Evolutionary conservation across 169 alveolate genomes (phyloP), one percentile per base, ranked within the genome.

Genomic region (Plasmodium fragile): DNA sequence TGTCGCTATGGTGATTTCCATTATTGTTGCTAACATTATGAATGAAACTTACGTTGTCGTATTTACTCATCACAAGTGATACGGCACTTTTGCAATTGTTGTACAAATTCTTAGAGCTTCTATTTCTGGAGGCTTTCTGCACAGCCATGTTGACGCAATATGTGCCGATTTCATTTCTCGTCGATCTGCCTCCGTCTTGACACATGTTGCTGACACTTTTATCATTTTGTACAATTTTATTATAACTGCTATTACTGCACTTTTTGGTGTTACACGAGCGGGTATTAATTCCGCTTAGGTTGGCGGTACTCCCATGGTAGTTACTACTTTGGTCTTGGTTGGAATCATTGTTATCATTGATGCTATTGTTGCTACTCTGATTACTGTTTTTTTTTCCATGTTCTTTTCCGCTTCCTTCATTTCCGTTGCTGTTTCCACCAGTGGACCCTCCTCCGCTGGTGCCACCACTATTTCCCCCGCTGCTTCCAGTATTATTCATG

Each of bases 401-500:
- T 25, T 43, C 34, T 11, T 65, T 80, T 45, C 49, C 34, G 18
- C 49, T 81, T 16, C 83, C 52, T 10, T 80, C 52, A 52, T 25
- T 73, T 11, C 39, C 34, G 28, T 45, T 90, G 36, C 36, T 81
- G 52, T 22, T 65, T 36, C 55, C 55, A 45, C 30, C 69, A 39
- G 22, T 65, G 22, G 32, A 43, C 69, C 53, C 49, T 22, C 11
- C 55, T 53, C 30, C 59, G 13, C 28, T 80, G 70, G 49, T 11
- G 55, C 32, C 39, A n/a, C 32, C 71, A 13, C 52, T 70, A 28
- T 32, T 78, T 11, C 83, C 65, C 10, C 73, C 81, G 41, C 73
- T 81, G 39, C 73, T 65, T 34, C 73, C 79, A 39, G 53, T 32
- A 75, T 82, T 71, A 45, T 77, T 85, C 28, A 32, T 72, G 6